Evolutionary conservation across 768 basidiomycete species (phyloP), one percentile per base, ranked within the genome.

Genomic region (Rhizopogon sp.): DNA sequence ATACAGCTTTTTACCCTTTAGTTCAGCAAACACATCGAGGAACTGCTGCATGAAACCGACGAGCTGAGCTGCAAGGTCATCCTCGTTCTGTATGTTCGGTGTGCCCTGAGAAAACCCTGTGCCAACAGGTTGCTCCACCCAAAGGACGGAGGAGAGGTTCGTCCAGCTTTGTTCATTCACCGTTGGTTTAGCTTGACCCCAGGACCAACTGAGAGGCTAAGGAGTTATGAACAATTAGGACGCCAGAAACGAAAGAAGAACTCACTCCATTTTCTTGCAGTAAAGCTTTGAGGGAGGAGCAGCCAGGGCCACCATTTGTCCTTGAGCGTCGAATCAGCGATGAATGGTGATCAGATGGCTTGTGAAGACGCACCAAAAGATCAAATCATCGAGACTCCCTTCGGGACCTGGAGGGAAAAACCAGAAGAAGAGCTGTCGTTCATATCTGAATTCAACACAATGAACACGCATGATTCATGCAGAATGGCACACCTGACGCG

Each of bases 231-330:
- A 22, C 28, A 39, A 39, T 57, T 45, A 29, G 56, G 52, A 14
- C 55, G 20, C 54, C 63, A 67, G 60, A 14, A 6, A 63, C 17
- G 14, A 57, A 43, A 28, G 40, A 22, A 44, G 13, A 3, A 68
- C 81, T 45, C 60, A 86, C 87, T 17, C 88, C 87, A 58, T 88
- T 88, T 64, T 90, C 88, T 65, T 89, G 84, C 4, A 89, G 64
- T 37, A 84, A 66, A 14, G 86, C 88, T 63, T 87, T 82, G 1
- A 89, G 71, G 2, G 86, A 85, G 11, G 85, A 87, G 62, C 87
- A 89, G 28, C 88, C 87, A 0, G 88, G 88, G 0, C 88, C 87
- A n/a, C 88, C 88, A 58, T 88, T 88, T 3, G 83, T 87, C 87
- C 85, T 87, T 61, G 25, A 52, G 11, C 29, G 28, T 14, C 25